Base-by-base conservation (phyloP, 2,329 filamentous ascomycete species). In the Hirsutella rhossiliensis region DNA sequence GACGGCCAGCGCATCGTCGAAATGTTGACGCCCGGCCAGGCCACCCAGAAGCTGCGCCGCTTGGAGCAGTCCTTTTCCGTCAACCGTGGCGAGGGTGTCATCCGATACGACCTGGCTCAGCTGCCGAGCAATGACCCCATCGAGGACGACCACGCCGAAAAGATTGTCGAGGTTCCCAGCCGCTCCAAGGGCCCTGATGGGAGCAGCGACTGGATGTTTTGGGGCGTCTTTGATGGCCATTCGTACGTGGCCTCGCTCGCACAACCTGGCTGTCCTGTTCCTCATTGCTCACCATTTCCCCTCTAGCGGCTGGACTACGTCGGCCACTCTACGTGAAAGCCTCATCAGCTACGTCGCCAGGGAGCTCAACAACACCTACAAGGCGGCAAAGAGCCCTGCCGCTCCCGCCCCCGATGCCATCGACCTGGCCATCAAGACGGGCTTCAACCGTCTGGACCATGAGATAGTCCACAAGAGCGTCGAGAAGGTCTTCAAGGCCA, bases 201-300 rank as follows among this genome's bases (percentile, higher is more conserved):
- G 12, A 34, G 38, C 47, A 86, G 77, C 48, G 94, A 98, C 64
- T 98, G 92, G 92, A 97, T 97, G 88, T 98, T 98, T 63, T 98
- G 94, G 92, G 92, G 89, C 46, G 89, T 98, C 17, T 98, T 97
- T 63, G 92, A 98, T 59, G 92, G 92, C 1, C 92, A 98, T 64
- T 87, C 86, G 87, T 90, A 69, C 64, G 76, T 75, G 15, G 11
- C 23, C 23, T 9, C 18, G 12, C 3, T 4, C 11, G 28, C 38
- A 23, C 15, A 17, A 18, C 15, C 12, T 37, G n/a, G 36, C 19
- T 32, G 42, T 34, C 47, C 46, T 53, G 28, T 54, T 38, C 34
- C 53, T 45, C 13, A 43, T 18, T 11, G 17, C 27, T 13, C 23
- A 27, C 20, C 12, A 3, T 30, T 11, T n/a, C 40, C 13, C 52